Evolutionary conservation across 768 basidiomycete species (phyloP), one percentile per base, ranked within the genome.

Genomic region (Coprinellus aureogranulatus): DNA sequence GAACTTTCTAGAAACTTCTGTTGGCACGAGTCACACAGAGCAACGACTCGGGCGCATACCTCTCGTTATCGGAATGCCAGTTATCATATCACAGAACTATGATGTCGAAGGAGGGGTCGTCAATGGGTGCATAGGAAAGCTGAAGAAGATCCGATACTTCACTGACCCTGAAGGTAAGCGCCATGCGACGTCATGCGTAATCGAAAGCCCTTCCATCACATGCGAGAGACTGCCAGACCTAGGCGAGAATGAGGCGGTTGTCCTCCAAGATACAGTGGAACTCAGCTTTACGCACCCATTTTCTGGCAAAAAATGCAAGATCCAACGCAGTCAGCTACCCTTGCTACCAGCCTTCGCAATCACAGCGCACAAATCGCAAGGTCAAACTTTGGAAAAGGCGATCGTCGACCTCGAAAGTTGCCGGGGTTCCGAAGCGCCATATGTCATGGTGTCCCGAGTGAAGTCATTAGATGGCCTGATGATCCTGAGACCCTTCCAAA

Each of bases 361-460:
- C 57, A 78, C 77, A 1, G 71, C 71, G 0, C 72, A 79, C 50
- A 73, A 74, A 57, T 62, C 75, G 0, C 76, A 80, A 65, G 76
- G 77, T 0, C 68, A 72, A 51, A 73, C 74, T 0, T 31, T 76
- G 31, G 10, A 50, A 0, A 59, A 59, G 4, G 70, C 64, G 0
- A 66, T 76, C n/a, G 58, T 77, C 3, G 75, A 79, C 55, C 22
- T 77, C 0, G 30, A 65, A 20, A 55, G 53, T 14, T 75, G 70
- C 31, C 40, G 47, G 6, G 72, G 72, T 0, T 68, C 67, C 0
- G 72, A 77, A 60, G 47, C 70, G 0, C 71, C 75, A 0, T 80
- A 80, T 59, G 75, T 79, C 2, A 79, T 79, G 76, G 34, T 74
- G 0, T 82, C 79, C 3, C 58, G 69, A 0, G 71, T 65, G 0